Evolutionary conservation across 768 basidiomycete species (phyloP), one percentile per base, ranked within the genome.

Genomic region (Tremella fuciformis): DNA sequence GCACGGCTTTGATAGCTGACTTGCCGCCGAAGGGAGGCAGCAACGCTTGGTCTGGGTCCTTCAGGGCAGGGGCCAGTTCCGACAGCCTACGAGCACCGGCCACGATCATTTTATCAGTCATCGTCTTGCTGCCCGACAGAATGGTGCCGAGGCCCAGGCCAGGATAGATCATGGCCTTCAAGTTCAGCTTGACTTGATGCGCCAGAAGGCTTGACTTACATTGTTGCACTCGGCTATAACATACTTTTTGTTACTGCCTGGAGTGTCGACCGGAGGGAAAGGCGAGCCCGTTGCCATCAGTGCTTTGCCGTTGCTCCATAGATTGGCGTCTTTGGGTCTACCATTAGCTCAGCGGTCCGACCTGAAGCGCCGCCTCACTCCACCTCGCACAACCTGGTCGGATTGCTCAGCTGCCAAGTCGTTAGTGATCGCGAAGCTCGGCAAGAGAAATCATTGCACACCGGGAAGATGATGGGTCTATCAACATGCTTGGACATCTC

Each of bases 71-170:
- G 0, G 89, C 84, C 42, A 92, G 82, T 8, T 83, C 79, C 0
- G 89, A 88, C 38, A 93, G 85, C 13, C 85, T 83, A 24, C 80
- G 81, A 0, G 88, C 84, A 8, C 88, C 90, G 1, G 87, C 87
- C 40, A 90, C 63, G 11, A 93, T 87, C 91, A 93, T 91, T n/a
- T 81, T 83, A 74, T 91, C 88, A 1, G 88, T 86, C 66, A 93
- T 81, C 8, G 71, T 77, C 4, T 82, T 80, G 0, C 88, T 84
- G 59, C 85, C 79, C 9, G 84, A 79, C 11, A 90, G 78, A 65
- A 91, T 84, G 38, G 88, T 82, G 4, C 90, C 91, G 56, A 88
- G 85, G 1, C 89, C 89, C 26, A 92, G 82, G 29, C 89, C 91
- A 1, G 90, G 89, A 71, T 90, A 92, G 40, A 91, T 86, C 9